These are phyloP conservation scores for Dipteronia dyeriana DNA, from an alignment of 345 rosid species.

Conservation along the genomic window DNA sequence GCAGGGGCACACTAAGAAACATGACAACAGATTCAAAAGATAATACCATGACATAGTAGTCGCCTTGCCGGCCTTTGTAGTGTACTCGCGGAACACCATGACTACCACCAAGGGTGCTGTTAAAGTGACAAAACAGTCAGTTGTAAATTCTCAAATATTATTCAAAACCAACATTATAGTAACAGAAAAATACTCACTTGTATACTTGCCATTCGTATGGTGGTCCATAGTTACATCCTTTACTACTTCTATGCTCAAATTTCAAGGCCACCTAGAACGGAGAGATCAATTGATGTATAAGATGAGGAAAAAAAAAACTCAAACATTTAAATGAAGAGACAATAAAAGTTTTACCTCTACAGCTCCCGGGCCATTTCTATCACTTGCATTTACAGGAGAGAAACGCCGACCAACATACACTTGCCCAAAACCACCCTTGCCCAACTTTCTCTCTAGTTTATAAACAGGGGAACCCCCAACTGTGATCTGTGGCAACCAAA, in stretches of 20 bases:
- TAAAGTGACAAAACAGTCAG: conserved; percentile 4
- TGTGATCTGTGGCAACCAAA: conserved; percentile 47
- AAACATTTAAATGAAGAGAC: not conserved
- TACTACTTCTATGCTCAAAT: conserved; percentile 62
- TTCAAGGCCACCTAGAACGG: conserved; percentile 54
- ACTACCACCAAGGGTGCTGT: conserved; percentile 74
- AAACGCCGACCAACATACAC: conserved; percentile 79
- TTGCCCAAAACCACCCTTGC: conserved; percentile 93
- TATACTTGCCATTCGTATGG: conserved; percentile 65
- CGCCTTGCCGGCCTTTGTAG: conserved; percentile 75
- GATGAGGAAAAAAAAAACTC: conserved; percentile 2
- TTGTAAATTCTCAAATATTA: not conserved
- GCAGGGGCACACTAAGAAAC: not conserved
- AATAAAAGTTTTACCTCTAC: conserved; percentile 49
- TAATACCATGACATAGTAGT: conserved; percentile 73
- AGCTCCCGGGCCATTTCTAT: conserved; percentile 60
- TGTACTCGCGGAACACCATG: conserved; percentile 82
- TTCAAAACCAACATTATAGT: not conserved
- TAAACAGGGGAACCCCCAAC: conserved; percentile 71
- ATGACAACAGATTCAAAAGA: conserved; percentile 6
- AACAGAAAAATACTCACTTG: conserved; percentile 33
- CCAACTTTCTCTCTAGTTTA: conserved; percentile 68
- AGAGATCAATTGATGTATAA: not conserved
- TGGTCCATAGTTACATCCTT: conserved; percentile 64
- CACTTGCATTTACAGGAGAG: conserved; percentile 40